These are phyloP conservation scores for Penicillium fimorum DNA, from an alignment of 495 filamentous ascomycete genomes.

Conservation along the genomic window DNA sequence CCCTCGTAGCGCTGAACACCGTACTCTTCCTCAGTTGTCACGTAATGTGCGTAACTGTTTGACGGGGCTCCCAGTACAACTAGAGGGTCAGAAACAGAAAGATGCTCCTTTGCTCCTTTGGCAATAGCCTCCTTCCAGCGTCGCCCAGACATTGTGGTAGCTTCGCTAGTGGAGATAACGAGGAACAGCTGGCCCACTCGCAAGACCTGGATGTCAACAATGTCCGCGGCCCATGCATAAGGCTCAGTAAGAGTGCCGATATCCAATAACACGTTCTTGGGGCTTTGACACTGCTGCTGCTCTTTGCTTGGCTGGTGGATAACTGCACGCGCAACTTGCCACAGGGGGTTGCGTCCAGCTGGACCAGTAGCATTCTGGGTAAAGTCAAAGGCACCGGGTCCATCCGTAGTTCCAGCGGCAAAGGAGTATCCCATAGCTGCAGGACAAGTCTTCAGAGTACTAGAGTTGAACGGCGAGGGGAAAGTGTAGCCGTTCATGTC, in stretches of 20 bases:
- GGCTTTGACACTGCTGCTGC: constrained; percentile 73
- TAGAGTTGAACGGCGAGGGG: constrained; percentile 68
- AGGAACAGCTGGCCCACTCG: constrained; percentile 87
- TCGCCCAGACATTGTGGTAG: constrained; percentile 90
- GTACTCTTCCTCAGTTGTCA: constrained; percentile 91
- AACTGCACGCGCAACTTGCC: constrained; percentile 70
- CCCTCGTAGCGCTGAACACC: constrained; percentile 90
- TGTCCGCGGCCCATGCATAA: constrained; percentile 89
- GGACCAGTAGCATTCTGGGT: constrained; percentile 79
- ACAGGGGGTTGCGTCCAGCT: constrained; percentile 72
- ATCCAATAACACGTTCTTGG: constrained; percentile 88
- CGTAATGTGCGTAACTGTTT: constrained; percentile 96
- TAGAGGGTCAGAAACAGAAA: constrained; percentile 56
- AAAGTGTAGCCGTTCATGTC: constrained; percentile 76
- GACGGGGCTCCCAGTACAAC: constrained; percentile 91
- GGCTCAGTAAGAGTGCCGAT: constrained; percentile 77
- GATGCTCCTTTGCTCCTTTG: constrained; percentile 46
- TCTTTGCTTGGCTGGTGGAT: constrained; percentile 69
- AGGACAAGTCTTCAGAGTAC: constrained; percentile 70
- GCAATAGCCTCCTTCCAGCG: constrained; percentile 85
- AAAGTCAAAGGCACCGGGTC: constrained; percentile 91
- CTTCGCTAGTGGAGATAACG: constrained; percentile 86
- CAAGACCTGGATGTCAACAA: constrained; percentile 88
- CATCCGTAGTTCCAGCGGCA: constrained; percentile 91
- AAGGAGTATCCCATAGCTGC: constrained; percentile 95